Conservation (phyloP, 108 stramenopile genomes). For the Fistulifera pelliculosa region DNA sequence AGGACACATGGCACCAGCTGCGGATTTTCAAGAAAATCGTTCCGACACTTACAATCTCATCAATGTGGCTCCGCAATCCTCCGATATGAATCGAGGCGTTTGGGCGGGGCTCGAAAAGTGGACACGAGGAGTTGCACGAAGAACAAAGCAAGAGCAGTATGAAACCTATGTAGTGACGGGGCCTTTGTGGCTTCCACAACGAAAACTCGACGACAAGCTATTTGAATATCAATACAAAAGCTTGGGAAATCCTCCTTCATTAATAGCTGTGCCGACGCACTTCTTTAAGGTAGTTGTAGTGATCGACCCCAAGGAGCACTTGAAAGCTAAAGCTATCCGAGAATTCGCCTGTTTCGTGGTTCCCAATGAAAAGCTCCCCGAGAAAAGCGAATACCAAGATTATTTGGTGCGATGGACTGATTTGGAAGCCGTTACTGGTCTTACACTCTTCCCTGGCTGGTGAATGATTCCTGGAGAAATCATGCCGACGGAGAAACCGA, state of each 20-base stretch:
- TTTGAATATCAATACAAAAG: slow-evolving; percentile 52
- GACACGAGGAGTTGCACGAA: slow-evolving; percentile 30
- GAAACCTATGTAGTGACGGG: slow-evolving; percentile 62
- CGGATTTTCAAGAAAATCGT: slow-evolving; percentile 35
- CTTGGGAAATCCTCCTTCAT: slow-evolving; percentile 57
- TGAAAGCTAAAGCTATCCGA: slow-evolving; percentile 11
- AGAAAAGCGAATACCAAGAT: slow-evolving; percentile 25
- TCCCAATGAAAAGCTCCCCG: slow-evolving; percentile 37
- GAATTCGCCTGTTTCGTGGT: slow-evolving; percentile 78
- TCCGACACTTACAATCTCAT: slow-evolving; percentile 54
- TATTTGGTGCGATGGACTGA: slow-evolving; percentile 74
- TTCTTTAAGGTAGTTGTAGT: slow-evolving; percentile 73
- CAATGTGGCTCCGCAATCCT: slow-evolving; percentile 62
- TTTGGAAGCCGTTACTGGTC: slow-evolving; percentile 66
- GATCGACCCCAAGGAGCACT: slow-evolving; percentile 6
- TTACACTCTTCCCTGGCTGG: slow-evolving; percentile 59
- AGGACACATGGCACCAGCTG: slow-evolving; percentile 76
- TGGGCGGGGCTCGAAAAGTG: slow-evolving; percentile 54
- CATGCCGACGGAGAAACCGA: not conserved
- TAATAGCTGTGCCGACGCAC: slow-evolving; percentile 76
- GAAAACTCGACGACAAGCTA: slow-evolving; percentile 8
- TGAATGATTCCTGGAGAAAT: not conserved
- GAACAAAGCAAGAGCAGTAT: not conserved
- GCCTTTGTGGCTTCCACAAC: slow-evolving; percentile 62
- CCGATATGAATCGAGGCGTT: slow-evolving; percentile 42